Percentiles rank a stretch among this genome's conserved stretches.
Evolutionary conservation across 129 eudicot species (phyloP).

Genomic region (Lactuca sativa): DNA sequence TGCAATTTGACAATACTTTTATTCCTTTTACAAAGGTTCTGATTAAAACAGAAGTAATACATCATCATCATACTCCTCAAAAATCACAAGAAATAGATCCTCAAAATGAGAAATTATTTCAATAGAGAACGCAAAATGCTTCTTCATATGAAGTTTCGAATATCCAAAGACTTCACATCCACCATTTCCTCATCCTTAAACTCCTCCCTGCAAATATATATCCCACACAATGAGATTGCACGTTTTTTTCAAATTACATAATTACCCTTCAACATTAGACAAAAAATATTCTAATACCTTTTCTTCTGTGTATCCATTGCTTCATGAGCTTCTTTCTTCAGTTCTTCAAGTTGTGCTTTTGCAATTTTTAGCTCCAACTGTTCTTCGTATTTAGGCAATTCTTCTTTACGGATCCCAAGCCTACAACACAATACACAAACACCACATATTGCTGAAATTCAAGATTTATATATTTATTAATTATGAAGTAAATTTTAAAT

Average conservation of each 20-base stretch:
- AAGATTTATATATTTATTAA: no score
- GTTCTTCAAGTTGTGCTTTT: conserved; percentile 77
- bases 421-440: conserved; percentile 25
- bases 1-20: conserved; percentile 9
- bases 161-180: conserved; percentile 58
- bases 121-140: neutral
- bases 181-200: conserved; percentile 62
- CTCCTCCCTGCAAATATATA: conserved; percentile 49
- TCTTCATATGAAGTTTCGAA: conserved; percentile 54
- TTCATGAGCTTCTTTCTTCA: conserved; percentile 71
- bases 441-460: no score
- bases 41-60: conserved; percentile 6
- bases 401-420: conserved; percentile 75
- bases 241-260: conserved; percentile 24
- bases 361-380: conserved; percentile 74
- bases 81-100: conserved; percentile 9
- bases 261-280: neutral
- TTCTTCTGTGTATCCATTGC: conserved; percentile 75
- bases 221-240: conserved; percentile 41
- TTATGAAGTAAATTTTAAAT: neutral
- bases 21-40: conserved; percentile 18
- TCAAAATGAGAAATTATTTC: conserved; percentile 5
- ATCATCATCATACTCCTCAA: neutral
- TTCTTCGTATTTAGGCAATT: conserved; percentile 80
- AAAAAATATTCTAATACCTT: conserved; percentile 36